phyloP scores from a whole-genome alignment of 2,329 filamentous ascomycete species.

The Microcera coccophila region DNA sequence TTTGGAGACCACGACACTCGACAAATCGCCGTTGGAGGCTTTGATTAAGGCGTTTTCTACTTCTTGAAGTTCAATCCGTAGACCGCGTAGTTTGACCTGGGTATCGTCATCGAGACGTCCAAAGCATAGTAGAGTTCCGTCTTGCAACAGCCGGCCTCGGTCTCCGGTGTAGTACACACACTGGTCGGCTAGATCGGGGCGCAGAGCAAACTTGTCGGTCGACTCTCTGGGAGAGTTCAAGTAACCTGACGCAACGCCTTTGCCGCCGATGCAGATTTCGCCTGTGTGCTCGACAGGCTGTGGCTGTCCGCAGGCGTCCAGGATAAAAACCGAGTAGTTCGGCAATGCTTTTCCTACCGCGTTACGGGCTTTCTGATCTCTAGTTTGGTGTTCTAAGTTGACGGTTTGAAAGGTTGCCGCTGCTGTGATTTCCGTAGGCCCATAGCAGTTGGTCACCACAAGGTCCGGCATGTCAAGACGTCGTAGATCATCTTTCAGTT shows the following conservation, averaged over 20 bases:
- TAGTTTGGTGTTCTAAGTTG: background rate
- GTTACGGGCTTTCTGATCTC: constrained; percentile 1
- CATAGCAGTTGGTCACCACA: constrained; percentile 10
- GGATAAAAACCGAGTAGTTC: constrained; percentile 40
- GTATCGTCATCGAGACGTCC: constrained; percentile 41
- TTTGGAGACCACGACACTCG: too few relatives aligned
- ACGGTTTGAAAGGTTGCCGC: too few relatives aligned
- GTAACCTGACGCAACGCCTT: constrained; percentile 41
- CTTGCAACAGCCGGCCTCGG: constrained; percentile 17
- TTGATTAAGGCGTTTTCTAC: background rate
- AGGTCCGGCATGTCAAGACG: constrained; percentile 17
- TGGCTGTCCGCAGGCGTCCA: constrained; percentile 30
- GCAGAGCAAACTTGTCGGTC: constrained; percentile 3
- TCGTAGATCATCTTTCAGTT: constrained; percentile 37
- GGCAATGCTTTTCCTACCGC: too few relatives aligned
- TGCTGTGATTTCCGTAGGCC: constrained; percentile 7
- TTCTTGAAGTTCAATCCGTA: constrained; percentile 10
- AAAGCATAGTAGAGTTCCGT: constrained; percentile 34
- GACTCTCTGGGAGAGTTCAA: constrained; percentile 24
- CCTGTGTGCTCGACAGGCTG: constrained; percentile 16
- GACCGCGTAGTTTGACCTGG: constrained; percentile 43
- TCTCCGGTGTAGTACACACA: constrained; percentile 16
- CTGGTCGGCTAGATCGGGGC: background rate
- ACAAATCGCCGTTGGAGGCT: too few relatives aligned
- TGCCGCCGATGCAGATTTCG: constrained; percentile 30